Base-by-base conservation (phyloP, 495 filamentous ascomycete species). In the Penicillium herquei region DNA sequence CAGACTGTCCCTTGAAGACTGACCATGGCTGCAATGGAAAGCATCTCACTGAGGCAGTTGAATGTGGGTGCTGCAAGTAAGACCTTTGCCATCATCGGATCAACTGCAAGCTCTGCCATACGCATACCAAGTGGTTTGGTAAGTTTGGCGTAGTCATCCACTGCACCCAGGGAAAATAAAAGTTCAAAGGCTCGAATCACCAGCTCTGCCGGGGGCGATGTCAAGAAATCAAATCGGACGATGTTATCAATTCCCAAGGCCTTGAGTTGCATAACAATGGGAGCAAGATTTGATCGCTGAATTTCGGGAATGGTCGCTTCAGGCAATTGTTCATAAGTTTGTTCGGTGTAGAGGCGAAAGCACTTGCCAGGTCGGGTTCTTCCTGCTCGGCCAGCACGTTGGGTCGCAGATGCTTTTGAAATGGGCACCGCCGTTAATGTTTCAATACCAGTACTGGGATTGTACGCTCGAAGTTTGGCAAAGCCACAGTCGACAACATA, bases 221-320 rank as follows among this genome's bases (percentile, higher is more conserved):
- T 95, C 52, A 96, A 71, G 65, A 92, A 98, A 59, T 90, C 85
- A 67, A 98, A 99, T 17, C 92, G 85, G 7, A 90, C 84, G 31
- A 98, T 87, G 68, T 99, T 98, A 69, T 96, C 92, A 62, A 99
- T 95, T 0, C 95, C 95, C 14, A 99, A 78, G 14, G 93, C 94
- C 70, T 98, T 97, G 50, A 99, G 84, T 70, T 98, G 92, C 54
- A 98, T 84, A 43, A 99, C 83, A 21, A 91, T 83, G 0, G 93
- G 90, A 0, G 94, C 92, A 39, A 99, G 84, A 65, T 97, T 95
- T 18, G 89, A 92, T 46, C 95, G 82, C 65, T 97, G 93, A 45
- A 98, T 93, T 69, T 99, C 94, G 2, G 95, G 93, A 3, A 91
- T 75, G 2, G 87, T 93, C 21, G 85, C 78, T 58, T 90, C 90